phyloP scores from a whole-genome alignment of 257 asterid genomes.

The Knoxia roxburghii region DNA sequence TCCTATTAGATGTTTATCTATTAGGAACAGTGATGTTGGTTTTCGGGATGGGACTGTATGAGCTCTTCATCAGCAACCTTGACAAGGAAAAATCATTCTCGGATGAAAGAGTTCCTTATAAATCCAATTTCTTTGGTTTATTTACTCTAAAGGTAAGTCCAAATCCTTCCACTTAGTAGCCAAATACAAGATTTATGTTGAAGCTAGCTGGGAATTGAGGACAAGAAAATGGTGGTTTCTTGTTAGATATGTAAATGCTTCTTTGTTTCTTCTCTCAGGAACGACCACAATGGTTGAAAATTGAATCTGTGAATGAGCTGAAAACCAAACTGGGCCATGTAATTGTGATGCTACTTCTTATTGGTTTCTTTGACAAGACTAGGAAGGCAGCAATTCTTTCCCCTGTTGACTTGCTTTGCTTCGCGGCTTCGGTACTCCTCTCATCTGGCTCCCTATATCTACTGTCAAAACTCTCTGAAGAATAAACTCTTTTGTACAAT shows the following conservation, averaged over 20 bases:
- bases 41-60: slow-evolving; percentile 93
- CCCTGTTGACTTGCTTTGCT: slow-evolving; percentile 82
- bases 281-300: slow-evolving; percentile 81
- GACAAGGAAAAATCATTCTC: slow-evolving; percentile 51
- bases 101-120: slow-evolving; percentile 34
- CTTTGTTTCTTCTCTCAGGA: slow-evolving; percentile 38
- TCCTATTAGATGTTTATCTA: slow-evolving; percentile 59
- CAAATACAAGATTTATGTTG: too few relatives aligned
- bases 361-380: slow-evolving; percentile 85
- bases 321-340: slow-evolving; percentile 91
- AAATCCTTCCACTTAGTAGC: too few relatives aligned
- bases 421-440: slow-evolving; percentile 68
- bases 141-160: slow-evolving; percentile 71
- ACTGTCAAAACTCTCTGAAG: slow-evolving; percentile 58
- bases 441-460: slow-evolving; percentile 73
- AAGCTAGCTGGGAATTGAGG: too few relatives aligned
- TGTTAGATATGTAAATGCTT: not conserved
- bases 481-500: too few relatives aligned
- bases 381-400: slow-evolving; percentile 71
- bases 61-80: slow-evolving; percentile 92
- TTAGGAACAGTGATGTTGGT: slow-evolving; percentile 96
- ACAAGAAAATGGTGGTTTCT: too few relatives aligned
- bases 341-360: slow-evolving; percentile 86
- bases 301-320: slow-evolving; percentile 73
- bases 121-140: slow-evolving; percentile 72